A percentile compares a stretch with the other conserved stretches of the same genome.
Evolutionary conservation across 2,329 filamentous ascomycete species (phyloP).

Genomic region (Hymenoscyphus albidus): DNA sequence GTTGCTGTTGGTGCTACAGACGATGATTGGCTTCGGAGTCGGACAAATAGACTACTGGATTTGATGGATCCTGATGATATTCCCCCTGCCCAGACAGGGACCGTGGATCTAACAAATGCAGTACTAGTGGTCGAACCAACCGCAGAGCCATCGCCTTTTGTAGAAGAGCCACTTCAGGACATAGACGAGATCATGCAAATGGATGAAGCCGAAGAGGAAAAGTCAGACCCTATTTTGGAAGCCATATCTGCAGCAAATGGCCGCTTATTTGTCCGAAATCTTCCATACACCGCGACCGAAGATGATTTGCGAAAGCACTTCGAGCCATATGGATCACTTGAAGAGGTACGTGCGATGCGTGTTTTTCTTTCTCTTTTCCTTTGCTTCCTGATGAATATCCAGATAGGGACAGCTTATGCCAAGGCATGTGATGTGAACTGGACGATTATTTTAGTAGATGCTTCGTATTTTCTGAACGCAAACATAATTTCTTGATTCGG

Average conservation of each 20-base stretch:
- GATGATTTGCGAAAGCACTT: slow-evolving; percentile 74
- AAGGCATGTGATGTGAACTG: slow-evolving; percentile 85
- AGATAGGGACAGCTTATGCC: slow-evolving; percentile 99
- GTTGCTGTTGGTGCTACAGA: slow-evolving; percentile 39
- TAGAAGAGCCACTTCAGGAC: slow-evolving; percentile 14
- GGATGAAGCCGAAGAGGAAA: slow-evolving; percentile 28
- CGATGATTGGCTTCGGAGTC: slow-evolving; percentile 85
- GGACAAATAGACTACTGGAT: slow-evolving; percentile 82
- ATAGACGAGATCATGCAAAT: slow-evolving; percentile 20
- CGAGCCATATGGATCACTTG: slow-evolving; percentile 65
- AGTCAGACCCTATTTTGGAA: slow-evolving; percentile 43
- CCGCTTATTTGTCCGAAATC: slow-evolving; percentile 83
- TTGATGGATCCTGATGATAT: slow-evolving; percentile 57
- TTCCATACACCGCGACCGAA: slow-evolving; percentile 75
- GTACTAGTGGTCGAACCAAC: slow-evolving; percentile 16
- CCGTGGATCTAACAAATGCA: slow-evolving; percentile 20
- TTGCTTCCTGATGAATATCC: slow-evolving; percentile 83
- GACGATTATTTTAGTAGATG: slow-evolving; percentile 99
- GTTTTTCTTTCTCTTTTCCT: slow-evolving; percentile 24
- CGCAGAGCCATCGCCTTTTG: slow-evolving; percentile 14
- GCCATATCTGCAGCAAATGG: slow-evolving; percentile 63
- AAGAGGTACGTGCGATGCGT: slow-evolving; percentile 69
- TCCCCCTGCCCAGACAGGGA: slow-evolving; percentile 19
- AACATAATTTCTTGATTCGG: slow-evolving; percentile 26
- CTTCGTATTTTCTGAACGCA: slow-evolving; percentile 72